Conservation (phyloP, 179 eudicot genomes). For the Actinidia arguta region DNA sequence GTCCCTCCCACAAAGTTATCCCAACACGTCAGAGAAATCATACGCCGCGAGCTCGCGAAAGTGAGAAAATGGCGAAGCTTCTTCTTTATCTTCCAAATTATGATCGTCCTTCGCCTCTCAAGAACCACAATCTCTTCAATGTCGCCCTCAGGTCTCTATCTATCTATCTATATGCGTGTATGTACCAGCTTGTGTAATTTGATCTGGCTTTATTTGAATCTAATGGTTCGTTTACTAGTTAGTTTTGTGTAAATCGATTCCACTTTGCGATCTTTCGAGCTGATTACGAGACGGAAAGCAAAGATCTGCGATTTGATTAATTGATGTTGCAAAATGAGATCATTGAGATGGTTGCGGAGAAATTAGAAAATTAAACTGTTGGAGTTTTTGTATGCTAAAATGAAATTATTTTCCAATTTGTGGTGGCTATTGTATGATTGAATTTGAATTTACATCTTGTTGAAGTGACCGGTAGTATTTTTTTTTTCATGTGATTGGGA, state of each 20-base stretch:
- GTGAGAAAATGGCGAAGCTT: background rate
- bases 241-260: background rate
- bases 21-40: background rate
- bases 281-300: too few relatives aligned
- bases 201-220: background rate
- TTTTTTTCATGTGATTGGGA: background rate
- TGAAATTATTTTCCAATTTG: too few relatives aligned
- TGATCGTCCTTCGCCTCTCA: too few relatives aligned
- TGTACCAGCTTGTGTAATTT: background rate
- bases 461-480: background rate
- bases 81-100: background rate
- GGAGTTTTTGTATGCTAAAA: too few relatives aligned
- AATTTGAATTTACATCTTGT: background rate
- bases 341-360: too few relatives aligned
- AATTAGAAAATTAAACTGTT: too few relatives aligned
- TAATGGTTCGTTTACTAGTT: background rate
- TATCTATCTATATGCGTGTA: background rate
- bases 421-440: too few relatives aligned
- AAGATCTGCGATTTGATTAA: too few relatives aligned
- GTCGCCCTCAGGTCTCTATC: constrained; percentile 9
- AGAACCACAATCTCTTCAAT: too few relatives aligned
- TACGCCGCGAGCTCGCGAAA: background rate
- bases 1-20: background rate
- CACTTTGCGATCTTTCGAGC: too few relatives aligned
- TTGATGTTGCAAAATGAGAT: too few relatives aligned